Evolutionary conservation across 1,284 basidiomycete genomes (phyloP), one percentile per base, ranked within the genome.

Genomic region (Ustilago vetiveriae): DNA sequence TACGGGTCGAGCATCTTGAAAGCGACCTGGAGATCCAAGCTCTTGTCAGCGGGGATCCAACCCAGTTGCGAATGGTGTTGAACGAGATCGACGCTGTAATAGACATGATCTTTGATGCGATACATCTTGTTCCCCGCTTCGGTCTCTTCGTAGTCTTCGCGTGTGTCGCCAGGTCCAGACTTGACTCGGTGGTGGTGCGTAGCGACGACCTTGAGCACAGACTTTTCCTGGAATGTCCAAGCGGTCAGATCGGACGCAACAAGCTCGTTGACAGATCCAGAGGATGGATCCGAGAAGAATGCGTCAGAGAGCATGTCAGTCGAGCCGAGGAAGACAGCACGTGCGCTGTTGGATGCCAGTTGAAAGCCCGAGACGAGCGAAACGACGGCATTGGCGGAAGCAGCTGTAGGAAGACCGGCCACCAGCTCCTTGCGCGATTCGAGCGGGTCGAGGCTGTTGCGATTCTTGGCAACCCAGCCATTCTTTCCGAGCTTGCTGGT

Each of bases 1-100:
- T 77, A 80, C 0, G 80, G 95, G 83, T 98, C 96, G 37, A 98
- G 88, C 95, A 98, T 98, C 24, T 92, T 93, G 82, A 98, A 96
- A 74, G 95, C 93, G 48, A 98, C 86, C 79, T 98, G 95, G 17
- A 98, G 77, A 82, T 96, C 91, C 10, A 84, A 85, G 50, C 90
- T 80, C 24, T 85, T 87, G 4, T 88, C 87, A 81, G 89, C 90
- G 0, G 92, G 90, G 38, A 84, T 84, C 92, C 92, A 97, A 13
- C 82, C 83, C 6, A 82, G 81, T 11, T 86, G 76, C 67, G 91
- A 52, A 1, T 56, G 85, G 79, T 86, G 91, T 40, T 86, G 85
- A 3, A 89, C 90, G 33, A 95, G 86, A 36, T 89, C 86, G 6
- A 91, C 86, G 84, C 87, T 64, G 78, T 92, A 92, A 30, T 44